A percentile compares a stretch with the other conserved stretches of the same genome.
These are phyloP conservation scores for Diplocarpon rosae DNA, from an alignment of 2,329 filamentous ascomycete species.

Conservation along the genomic window DNA sequence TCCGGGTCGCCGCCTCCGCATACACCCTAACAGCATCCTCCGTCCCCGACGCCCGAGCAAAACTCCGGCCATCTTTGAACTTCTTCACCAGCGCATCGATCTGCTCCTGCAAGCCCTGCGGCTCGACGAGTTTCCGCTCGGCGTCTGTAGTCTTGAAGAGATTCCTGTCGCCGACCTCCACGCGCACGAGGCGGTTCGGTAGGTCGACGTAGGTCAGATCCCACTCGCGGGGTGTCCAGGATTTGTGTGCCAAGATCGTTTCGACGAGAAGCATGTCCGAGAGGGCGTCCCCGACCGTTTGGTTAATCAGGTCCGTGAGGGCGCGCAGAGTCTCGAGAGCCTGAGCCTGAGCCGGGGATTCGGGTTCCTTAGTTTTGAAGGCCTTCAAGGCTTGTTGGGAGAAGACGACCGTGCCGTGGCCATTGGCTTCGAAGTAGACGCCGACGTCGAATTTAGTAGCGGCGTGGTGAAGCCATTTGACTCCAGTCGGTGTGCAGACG, in stretches of 20 bases:
- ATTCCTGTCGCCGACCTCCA: slow-evolving; percentile 79
- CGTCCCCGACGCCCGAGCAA: slow-evolving; percentile 86
- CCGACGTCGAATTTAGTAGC: slow-evolving; percentile 90
- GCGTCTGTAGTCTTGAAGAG: slow-evolving; percentile 88
- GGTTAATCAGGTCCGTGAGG: slow-evolving; percentile 87
- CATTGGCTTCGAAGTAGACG: slow-evolving; percentile 98
- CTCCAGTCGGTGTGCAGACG: slow-evolving; percentile 86
- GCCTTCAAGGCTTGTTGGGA: slow-evolving; percentile 69
- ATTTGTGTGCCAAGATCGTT: slow-evolving; percentile 90
- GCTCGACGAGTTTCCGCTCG: slow-evolving; percentile 75
- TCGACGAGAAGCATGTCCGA: slow-evolving; percentile 95
- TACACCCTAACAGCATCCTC: slow-evolving; percentile 96
- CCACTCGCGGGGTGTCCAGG: slow-evolving; percentile 86
- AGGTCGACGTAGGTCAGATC: slow-evolving; percentile 85
- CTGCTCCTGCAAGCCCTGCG: slow-evolving; percentile 66
- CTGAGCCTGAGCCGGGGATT: slow-evolving; percentile 84
- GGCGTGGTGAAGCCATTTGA: slow-evolving; percentile 97
- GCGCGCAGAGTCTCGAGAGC: slow-evolving; percentile 77
- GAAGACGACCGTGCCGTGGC: slow-evolving; percentile 94
- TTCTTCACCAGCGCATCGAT: slow-evolving; percentile 85
- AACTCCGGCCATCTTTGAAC: slow-evolving; percentile 80
- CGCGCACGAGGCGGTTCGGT: slow-evolving; percentile 87
- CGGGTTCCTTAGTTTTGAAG: slow-evolving; percentile 70
- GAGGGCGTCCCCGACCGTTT: slow-evolving; percentile 91
- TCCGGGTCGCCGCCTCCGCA: slow-evolving; percentile 80